Conservation (phyloP, 129 eudicot species). For the Rutidosis leptorrhynchoides region DNA sequence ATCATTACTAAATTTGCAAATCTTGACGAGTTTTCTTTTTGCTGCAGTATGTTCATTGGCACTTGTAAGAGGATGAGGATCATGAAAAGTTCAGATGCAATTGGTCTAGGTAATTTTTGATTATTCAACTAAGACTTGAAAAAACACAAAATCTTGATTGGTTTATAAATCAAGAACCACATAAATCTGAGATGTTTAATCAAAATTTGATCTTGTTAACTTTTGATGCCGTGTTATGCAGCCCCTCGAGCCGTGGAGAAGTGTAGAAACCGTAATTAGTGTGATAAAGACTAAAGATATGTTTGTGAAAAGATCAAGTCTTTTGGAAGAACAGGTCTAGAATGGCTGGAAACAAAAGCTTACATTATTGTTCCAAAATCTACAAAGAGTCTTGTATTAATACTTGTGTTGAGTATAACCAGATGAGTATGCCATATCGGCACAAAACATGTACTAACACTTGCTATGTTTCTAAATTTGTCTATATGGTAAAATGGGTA, state of each 20-base stretch:
- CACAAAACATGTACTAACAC: constrained; percentile 10
- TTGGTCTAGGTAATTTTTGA: constrained; percentile 50
- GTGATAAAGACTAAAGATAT: constrained; percentile 5
- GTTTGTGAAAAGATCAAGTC: constrained; percentile 23
- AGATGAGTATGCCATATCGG: constrained; percentile 30
- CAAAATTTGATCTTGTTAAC: not conserved
- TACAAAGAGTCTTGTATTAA: constrained; percentile 23
- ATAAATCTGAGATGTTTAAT: not conserved
- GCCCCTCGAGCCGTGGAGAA: constrained; percentile 66
- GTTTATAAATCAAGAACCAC: not conserved
- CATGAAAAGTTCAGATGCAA: constrained; percentile 73
- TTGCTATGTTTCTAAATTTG: constrained; percentile 1
- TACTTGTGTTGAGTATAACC: constrained; percentile 27
- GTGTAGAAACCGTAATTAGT: constrained; percentile 41
- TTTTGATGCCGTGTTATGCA: constrained; percentile 26
- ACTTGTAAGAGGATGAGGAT: constrained; percentile 73
- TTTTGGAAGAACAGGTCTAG: constrained; percentile 21
- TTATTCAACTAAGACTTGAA: constrained; percentile 3
- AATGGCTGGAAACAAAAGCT: no score
- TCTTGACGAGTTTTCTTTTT: not conserved
- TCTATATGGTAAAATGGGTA: constrained; percentile 7
- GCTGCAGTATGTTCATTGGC: constrained; percentile 61
- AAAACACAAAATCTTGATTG: not conserved
- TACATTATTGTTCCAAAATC: no score
- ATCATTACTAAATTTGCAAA: not conserved